Base-by-base conservation (phyloP, 2,329 filamentous ascomycete genomes). In the Coniochaeta prunicola region DNA sequence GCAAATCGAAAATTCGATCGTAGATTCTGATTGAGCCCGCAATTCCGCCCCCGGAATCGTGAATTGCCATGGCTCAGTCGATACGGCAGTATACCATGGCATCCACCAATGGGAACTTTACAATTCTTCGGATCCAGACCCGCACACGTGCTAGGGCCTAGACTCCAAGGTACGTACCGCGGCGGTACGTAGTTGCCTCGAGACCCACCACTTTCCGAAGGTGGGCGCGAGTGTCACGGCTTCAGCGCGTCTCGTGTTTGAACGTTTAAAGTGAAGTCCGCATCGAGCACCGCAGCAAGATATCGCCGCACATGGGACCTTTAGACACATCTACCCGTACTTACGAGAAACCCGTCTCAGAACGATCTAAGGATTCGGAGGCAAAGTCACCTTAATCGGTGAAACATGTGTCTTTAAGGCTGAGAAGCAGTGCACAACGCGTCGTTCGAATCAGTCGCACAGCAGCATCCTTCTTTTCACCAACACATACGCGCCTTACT, bases 321-420 rank as follows among this genome's bases (percentile, higher is more conserved):
- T 24, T 17, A 30, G 30, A 30, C 30, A 31, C 30, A 36, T 36
- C 53, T 55, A 21, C 31, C 30, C 34, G 53, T 4, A 55, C 17
- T 15, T 36, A 55, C 53, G 53, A 28, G 45, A 50, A 50, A 55
- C 33, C n/a, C 36, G 53, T 55, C 53, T 55, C 36, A 55, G 53
- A 55, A 34, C 21, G 45, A 50, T 50, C 45, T 50, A 10, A 50
- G 42, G 12, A 28, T 13, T n/a, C 45, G 17, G 13, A 26, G 13
- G 12, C 53, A 21, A 34, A n/a, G 21, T 36, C 33, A 36, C 33
- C 8, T 34, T 21, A 13, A 21, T 55, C 33, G n/a, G 31, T 21
- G 31, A 55, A 31, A 34, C 30, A 19, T 55, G 28, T 21, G 36
- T 31, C 33, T 33, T 17, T 55, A 55, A 55, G 53, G 53, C 53